Base-by-base conservation (phyloP, 2,329 filamentous ascomycete genomes). In the Aaosphaeria pasadenensis region DNA sequence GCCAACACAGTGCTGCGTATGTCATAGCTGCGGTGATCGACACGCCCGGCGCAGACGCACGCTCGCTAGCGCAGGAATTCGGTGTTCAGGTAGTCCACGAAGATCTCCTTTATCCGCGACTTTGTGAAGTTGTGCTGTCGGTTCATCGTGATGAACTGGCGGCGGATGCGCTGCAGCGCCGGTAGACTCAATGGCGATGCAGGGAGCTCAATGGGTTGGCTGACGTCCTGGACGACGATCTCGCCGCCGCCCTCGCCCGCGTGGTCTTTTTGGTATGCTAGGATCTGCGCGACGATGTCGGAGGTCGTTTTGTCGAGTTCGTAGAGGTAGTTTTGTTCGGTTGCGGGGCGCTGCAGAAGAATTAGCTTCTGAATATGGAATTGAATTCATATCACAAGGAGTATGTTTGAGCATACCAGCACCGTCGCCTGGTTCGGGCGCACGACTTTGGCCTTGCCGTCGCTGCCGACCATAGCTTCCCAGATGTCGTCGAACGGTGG, bases 221-320 rank as follows among this genome's bases (percentile, higher is more conserved):
- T 77, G 2, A 82, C 77, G 13, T 67, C 74, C 2, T 77, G 69
- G 11, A 87, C 73, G 9, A 48, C 69, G 30, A 89, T 78, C 54
- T 81, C 76, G 17, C 78, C 80, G 6, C 83, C 83, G 28, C 77
- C 81, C 52, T 87, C 85, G 1, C 78, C 80, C 6, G 72, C 66
- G 45, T 89, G 85, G 48, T 83, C 78, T 51, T 81, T 79, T 64
- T 88, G 82, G 73, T 83, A 85, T 42, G 86, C 82, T 48, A 88
- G 70, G 35, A 95, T 84, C 47, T 77, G 77, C 57, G 83, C 82
- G 45, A 94, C 79, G 30, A 95, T 81, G 46, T 87, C 86, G 57
- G 91, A 89, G 6, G 89, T 92, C 64, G 85, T 84, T 54, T 83
- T 83, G 69, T 95, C 89, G 28, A 95, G 77, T 50, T 89, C 79